phyloP scores from a whole-genome alignment of 148 eudicot genomes.

The Rhododendron williamsianum region DNA sequence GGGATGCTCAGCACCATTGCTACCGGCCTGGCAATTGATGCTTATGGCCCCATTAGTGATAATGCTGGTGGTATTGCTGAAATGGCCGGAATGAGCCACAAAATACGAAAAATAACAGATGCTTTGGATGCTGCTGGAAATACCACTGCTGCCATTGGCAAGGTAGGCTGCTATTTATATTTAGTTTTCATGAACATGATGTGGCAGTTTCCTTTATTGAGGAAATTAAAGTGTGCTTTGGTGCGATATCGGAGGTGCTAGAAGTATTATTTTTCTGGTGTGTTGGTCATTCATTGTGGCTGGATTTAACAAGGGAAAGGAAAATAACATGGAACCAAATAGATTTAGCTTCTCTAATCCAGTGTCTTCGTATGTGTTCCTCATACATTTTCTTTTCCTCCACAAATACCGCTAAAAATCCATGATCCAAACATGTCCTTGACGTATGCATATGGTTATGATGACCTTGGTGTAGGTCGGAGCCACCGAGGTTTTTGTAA shows the following conservation, averaged over 20 bases:
- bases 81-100: slow-evolving; percentile 21
- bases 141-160: slow-evolving; percentile 19
- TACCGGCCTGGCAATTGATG: slow-evolving; percentile 16
- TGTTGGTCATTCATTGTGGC: not conserved
- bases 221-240: not conserved
- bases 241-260: not conserved
- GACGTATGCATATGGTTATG: not conserved
- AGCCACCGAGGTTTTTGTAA: not conserved
- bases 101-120: slow-evolving; percentile 16
- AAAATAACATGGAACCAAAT: not conserved
- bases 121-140: slow-evolving; percentile 19
- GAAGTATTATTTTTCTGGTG: not conserved
- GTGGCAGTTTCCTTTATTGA: not conserved
- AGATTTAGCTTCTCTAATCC: not conserved
- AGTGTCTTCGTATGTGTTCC: not conserved
- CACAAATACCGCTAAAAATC: not conserved
- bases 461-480: not conserved
- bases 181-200: not conserved
- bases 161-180: slow-evolving; percentile 4
- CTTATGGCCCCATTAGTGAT: slow-evolving; percentile 16
- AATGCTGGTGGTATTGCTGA: slow-evolving; percentile 19
- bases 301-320: not conserved
- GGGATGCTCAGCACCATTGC: slow-evolving; percentile 20
- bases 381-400: not conserved
- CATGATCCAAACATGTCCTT: not conserved